Evolutionary conservation across 2,329 filamentous ascomycete species (phyloP).

Genomic region (Apiospora pterosperma): DNA sequence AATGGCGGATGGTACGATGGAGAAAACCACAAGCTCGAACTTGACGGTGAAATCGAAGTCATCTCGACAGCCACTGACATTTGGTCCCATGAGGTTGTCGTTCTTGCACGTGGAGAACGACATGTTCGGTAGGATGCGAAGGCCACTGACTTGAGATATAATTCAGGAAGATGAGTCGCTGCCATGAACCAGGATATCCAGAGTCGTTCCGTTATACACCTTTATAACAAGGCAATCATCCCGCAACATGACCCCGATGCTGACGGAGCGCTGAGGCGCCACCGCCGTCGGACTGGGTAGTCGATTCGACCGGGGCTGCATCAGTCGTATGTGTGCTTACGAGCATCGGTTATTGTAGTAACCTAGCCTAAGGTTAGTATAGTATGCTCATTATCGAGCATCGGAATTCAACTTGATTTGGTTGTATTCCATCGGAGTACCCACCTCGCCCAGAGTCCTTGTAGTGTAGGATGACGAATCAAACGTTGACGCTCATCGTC

Average conservation of each 20-base stretch:
- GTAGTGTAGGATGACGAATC: neutral
- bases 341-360: neutral
- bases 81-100: conserved; percentile 39
- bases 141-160: neutral
- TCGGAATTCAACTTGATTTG: neutral
- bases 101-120: conserved; percentile 18
- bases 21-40: conserved; percentile 46
- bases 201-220: neutral
- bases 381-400: neutral
- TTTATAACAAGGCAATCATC: neutral
- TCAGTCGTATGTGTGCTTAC: neutral
- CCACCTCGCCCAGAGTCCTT: neutral
- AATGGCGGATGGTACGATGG: conserved; percentile 36
- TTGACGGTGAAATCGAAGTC: conserved; percentile 49
- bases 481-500: neutral
- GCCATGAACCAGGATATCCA: neutral
- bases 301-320: neutral
- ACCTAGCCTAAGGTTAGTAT: too few species aligned
- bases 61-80: conserved; percentile 41
- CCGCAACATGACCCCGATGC: neutral
- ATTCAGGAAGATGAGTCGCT: neutral
- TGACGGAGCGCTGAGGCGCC: neutral
- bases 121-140: conserved; percentile 2
- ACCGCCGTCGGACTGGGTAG: neutral
- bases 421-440: neutral